Base-by-base conservation (phyloP, 768 basidiomycete species). In the Tricholoma matsutake region DNA sequence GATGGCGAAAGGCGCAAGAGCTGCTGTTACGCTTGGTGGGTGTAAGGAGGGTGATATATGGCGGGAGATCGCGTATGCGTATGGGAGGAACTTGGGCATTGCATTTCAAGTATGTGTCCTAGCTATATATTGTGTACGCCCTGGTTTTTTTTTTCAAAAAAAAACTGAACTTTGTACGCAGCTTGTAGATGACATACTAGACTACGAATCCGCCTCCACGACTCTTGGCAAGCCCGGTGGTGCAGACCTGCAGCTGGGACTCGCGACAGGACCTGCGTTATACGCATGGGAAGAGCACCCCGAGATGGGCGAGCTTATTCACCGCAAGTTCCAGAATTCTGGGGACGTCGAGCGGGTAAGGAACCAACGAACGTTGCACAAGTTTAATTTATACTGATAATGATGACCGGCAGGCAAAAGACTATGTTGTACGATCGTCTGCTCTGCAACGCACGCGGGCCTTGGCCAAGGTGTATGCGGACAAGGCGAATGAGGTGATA, bases 81-180 rank as follows among this genome's bases (percentile, higher is more conserved):
- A 95, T 75, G 96, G 96, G 2, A 78, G 94, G 61, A 96, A 97
- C 74, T 72, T 97, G 28, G 96, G 96, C 0, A 92, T 97, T 59
- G 95, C 96, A 4, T 97, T 98, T 77, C 96, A 97, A 84, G 94
- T n/a, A n/a, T n/a, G n/a, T n/a, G n/a, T n/a, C n/a, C n/a, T n/a
- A n/a, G n/a, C n/a, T n/a, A n/a, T n/a, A n/a, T n/a, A n/a, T n/a
- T n/a, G n/a, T n/a, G n/a, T n/a, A n/a, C n/a, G n/a, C n/a, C n/a
- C n/a, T n/a, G n/a, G n/a, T n/a, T n/a, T n/a, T n/a, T n/a, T n/a
- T n/a, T n/a, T n/a, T n/a, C n/a, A n/a, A n/a, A n/a, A n/a, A n/a
- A n/a, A n/a, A n/a, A n/a, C n/a, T n/a, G n/a, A n/a, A n/a, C n/a
- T n/a, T n/a, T n/a, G n/a, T n/a, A n/a, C n/a, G n/a, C n/a, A 97